Conservation (phyloP, 139 green algal species). For the Yamagishiella unicocca region DNA sequence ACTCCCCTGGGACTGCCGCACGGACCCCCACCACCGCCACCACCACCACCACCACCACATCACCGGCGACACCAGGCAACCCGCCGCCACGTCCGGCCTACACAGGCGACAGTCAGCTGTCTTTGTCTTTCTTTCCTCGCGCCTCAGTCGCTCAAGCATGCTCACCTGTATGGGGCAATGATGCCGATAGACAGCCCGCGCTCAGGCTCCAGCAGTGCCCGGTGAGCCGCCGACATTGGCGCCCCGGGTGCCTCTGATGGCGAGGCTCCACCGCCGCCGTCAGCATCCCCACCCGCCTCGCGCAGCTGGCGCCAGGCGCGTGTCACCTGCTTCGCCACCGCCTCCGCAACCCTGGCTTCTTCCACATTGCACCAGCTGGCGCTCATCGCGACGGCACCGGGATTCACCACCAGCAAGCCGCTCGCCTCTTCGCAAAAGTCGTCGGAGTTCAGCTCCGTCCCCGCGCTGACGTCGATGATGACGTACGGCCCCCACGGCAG, state of each 20-base stretch:
- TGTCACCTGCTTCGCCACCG: not conserved
- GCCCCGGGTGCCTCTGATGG: no score
- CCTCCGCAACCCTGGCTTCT: not conserved
- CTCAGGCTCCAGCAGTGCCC: not conserved
- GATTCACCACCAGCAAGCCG: not conserved
- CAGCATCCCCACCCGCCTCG: not conserved
- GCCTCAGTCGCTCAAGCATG: no score
- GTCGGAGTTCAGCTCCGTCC: not conserved
- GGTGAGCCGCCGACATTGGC: no score
- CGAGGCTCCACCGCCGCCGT: no score
- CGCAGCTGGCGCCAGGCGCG: not conserved
- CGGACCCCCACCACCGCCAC: no score
- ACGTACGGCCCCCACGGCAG: not conserved
- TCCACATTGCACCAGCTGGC: not conserved
- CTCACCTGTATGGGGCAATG: slow-evolving; percentile 31
- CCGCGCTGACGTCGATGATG: not conserved
- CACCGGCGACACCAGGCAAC: no score
- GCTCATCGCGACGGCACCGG: not conserved
- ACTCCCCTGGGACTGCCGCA: no score
- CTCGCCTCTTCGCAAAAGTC: not conserved
- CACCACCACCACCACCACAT: no score
- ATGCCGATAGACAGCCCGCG: slow-evolving; percentile 23
- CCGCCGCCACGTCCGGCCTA: no score
- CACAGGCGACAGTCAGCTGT: no score
- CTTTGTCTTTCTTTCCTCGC: no score